A percentile compares a stretch with the other conserved stretches of the same genome.
These are phyloP conservation scores for Lyophyllum semitale DNA, from an alignment of 768 basidiomycete genomes.

Conservation along the genomic window DNA sequence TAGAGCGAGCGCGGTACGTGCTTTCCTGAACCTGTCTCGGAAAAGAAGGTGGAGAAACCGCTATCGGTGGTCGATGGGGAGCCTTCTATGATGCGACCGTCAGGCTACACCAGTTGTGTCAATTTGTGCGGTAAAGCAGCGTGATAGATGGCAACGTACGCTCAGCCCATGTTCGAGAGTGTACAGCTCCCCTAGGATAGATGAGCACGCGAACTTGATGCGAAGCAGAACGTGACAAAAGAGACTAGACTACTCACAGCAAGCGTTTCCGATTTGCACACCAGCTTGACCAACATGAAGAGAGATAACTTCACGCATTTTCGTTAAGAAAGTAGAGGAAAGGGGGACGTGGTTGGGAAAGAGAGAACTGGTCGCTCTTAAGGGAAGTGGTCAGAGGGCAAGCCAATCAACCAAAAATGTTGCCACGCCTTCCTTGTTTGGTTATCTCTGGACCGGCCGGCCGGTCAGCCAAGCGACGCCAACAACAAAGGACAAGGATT, in stretches of 20 bases:
- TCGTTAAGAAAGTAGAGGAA: constrained; percentile 20
- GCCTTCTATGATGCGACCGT: constrained; percentile 85
- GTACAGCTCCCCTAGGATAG: constrained; percentile 89
- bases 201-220: constrained; percentile 41
- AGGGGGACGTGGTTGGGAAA: constrained; percentile 12
- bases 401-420: constrained; percentile 27
- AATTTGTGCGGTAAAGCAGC: constrained; percentile 19
- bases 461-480: constrained; percentile 20
- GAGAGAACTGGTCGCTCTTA: constrained; percentile 19
- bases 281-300: constrained; percentile 99
- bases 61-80: constrained; percentile 76
- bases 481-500: too few relatives aligned
- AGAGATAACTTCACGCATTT: constrained; percentile 96
- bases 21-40: constrained; percentile 94
- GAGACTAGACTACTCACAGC: constrained; percentile 66
- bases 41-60: constrained; percentile 99
- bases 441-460: constrained; percentile 18
- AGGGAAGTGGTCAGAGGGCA: constrained; percentile 35
- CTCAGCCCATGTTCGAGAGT: constrained; percentile 98
- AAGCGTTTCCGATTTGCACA: constrained; percentile 97
- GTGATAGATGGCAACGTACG: constrained; percentile 51
- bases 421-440: constrained; percentile 25
- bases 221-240: constrained; percentile 27
- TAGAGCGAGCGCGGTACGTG: constrained; percentile 98
- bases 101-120: constrained; percentile 59